phyloP scores from a whole-genome alignment of 305 asterid genomes.

The Fraxinus sp. region DNA sequence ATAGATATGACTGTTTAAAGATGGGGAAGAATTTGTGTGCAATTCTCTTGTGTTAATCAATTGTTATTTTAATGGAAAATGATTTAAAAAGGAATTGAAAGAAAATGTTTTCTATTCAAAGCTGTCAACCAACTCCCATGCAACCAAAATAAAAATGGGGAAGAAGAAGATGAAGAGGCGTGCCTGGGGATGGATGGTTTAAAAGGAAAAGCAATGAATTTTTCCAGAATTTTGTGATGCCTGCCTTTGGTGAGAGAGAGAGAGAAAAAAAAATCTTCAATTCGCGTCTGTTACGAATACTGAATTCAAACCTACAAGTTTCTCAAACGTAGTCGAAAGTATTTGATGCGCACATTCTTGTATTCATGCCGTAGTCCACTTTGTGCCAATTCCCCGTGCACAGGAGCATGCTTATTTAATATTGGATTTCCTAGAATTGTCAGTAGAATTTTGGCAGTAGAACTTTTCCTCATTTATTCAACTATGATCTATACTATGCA shows the following conservation, averaged over 20 bases:
- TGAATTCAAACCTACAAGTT: background rate
- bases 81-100: background rate
- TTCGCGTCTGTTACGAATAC: background rate
- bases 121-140: background rate
- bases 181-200: background rate
- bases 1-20: background rate
- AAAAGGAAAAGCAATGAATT: background rate
- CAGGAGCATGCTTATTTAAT: background rate
- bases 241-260: background rate
- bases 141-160: background rate
- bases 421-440: slow-evolving; percentile 2
- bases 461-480: slow-evolving; percentile 4
- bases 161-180: background rate
- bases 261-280: background rate
- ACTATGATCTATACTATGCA: slow-evolving; percentile 34
- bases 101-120: background rate
- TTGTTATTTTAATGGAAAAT: background rate
- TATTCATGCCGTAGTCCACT: background rate
- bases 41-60: background rate
- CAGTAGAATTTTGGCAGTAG: background rate
- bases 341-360: background rate
- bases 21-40: background rate
- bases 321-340: background rate
- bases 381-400: background rate
- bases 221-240: background rate